These are phyloP conservation scores for Albifimbria verrucaria DNA, from an alignment of 2,329 filamentous ascomycete genomes.

Conservation along the genomic window DNA sequence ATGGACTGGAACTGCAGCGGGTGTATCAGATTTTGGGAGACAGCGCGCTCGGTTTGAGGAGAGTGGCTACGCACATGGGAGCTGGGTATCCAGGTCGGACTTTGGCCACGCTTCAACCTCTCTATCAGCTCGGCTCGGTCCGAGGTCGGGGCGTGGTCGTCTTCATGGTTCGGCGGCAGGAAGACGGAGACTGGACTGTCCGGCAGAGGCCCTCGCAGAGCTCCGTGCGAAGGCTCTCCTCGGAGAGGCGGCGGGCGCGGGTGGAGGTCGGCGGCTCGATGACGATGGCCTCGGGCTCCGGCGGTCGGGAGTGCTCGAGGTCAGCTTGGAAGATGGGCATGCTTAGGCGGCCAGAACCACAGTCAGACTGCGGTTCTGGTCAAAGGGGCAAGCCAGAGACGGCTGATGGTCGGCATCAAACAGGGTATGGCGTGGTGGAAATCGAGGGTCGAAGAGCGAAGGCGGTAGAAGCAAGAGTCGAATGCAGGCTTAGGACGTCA, in stretches of 20 bases:
- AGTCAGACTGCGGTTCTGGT: constrained; percentile 19
- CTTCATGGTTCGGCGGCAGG: constrained; percentile 5
- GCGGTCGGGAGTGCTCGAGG: constrained; percentile 32
- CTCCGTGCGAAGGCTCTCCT: constrained; percentile 60
- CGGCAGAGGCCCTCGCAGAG: constrained; percentile 54
- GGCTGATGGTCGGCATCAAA: constrained; percentile 6
- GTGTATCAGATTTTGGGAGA: background rate
- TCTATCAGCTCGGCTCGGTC: constrained; percentile 80
- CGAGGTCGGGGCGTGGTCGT: constrained; percentile 34
- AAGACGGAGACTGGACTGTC: constrained; percentile 31
- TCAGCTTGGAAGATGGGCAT: constrained; percentile 61
- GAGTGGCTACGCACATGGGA: constrained; percentile 49
- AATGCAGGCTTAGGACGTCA: background rate
- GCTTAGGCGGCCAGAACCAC: constrained; percentile 27
- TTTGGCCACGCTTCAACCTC: constrained; percentile 75
- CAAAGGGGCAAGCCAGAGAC: constrained; percentile 10
- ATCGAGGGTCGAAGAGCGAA: background rate
- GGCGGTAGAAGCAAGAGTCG: background rate
- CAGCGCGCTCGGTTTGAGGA: background rate
- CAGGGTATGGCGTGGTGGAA: background rate
- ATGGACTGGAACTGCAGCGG: constrained; percentile 35
- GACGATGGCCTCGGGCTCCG: constrained; percentile 7
- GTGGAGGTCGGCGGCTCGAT: constrained; percentile 11
- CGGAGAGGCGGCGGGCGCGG: constrained; percentile 39
- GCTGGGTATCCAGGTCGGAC: constrained; percentile 69